Evolutionary conservation across 768 basidiomycete species (phyloP), one percentile per base, ranked within the genome.

Genomic region (Dentipellis sp.): DNA sequence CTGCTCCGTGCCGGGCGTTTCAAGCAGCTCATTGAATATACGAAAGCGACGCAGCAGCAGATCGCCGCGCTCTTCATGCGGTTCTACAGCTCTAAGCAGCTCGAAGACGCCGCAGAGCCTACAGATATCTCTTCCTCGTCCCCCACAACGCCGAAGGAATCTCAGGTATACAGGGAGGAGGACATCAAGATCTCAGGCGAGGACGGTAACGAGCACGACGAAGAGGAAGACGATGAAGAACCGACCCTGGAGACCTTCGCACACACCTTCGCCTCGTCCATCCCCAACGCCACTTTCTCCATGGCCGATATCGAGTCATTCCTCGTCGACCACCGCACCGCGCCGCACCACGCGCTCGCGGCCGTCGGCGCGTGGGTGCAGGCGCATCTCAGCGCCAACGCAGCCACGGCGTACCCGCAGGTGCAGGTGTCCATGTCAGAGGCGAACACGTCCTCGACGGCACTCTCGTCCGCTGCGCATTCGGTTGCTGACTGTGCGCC

Each of bases 251-350:
- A 42, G 4, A 42, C 4, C 19, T 8, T 42, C n/a, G 75, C 79
- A 0, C 55, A 63, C 3, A 47, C 64, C 23, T 84, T 83, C 62
- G 69, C 75, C 0, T 58, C 64, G 0, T 56, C 57, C 2, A 66
- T 84, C 21, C 81, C 83, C 0, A 66, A 72, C 10, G 60, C 74
- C 48, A 73, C 75, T 56, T 79, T 83, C 62, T 79, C 80, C 34
- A 78, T 79, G 0, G 82, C 84, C 0, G 80, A 83, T 6, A 29
- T 29, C 29, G 29, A 29, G 29, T 29, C 29, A 3, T 29, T 29
- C 29, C 29, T 29, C 29, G 29, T 29, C 29, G 29, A 29, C 29
- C 29, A 29, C 29, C 29, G 29, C 29, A 29, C 29, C 29, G 29
- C 29, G 29, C 29, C 29, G 29, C 29, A 29, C 29, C 29, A 29